Evolutionary conservation across 2,329 filamentous ascomycete species (phyloP), one percentile per base, ranked within the genome.

Genomic region (Zasmidium citrigriseum): DNA sequence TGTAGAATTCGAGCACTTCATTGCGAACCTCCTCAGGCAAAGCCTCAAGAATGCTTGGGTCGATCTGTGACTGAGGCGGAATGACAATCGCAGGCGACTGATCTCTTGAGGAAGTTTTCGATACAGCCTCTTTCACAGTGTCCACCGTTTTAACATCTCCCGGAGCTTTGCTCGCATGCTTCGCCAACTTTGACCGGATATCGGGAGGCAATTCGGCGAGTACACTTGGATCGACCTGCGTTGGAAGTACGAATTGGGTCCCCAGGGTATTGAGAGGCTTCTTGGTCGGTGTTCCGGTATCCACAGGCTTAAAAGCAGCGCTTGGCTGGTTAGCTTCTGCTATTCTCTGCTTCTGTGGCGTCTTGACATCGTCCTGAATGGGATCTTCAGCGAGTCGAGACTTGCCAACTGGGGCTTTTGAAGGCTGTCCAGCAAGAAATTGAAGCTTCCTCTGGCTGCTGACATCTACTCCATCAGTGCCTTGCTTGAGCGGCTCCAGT

Each of bases 211-310:
- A 80, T 68, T 96, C 92, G 1, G 89, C 89, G 2, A 98, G 76
- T 0, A 96, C 88, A n/a, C 82, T 80, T 0, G 89, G 87, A 70
- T 99, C 95, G 1, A 90, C 83, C 65, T 96, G 90, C 1, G 84
- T 84, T 0, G 95, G 95, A 66, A 99, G 81, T 48, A 98, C 85
- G 68, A 99, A 99, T 68, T 99, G 95, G 0, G 93, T 96, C 1
- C 93, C 91, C 2, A 86, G 80, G 2, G 91, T 83, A 68, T 97
- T 96, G 21, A 96, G 77, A 1, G 87, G 87, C 61, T 83, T 88
- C 21, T 76, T 89, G 78, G 74, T 85, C 78, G 63, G 77, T 59
- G 71, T 89, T 18, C 58, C 64, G 2, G 63, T 61, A 50, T 60
- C 60, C 16, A 64, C 55, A 14, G 47, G 75, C 56, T 73, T 74